These are phyloP conservation scores for Ustilago bromivora DNA, from an alignment of 1,284 basidiomycete species.

Conservation along the genomic window DNA sequence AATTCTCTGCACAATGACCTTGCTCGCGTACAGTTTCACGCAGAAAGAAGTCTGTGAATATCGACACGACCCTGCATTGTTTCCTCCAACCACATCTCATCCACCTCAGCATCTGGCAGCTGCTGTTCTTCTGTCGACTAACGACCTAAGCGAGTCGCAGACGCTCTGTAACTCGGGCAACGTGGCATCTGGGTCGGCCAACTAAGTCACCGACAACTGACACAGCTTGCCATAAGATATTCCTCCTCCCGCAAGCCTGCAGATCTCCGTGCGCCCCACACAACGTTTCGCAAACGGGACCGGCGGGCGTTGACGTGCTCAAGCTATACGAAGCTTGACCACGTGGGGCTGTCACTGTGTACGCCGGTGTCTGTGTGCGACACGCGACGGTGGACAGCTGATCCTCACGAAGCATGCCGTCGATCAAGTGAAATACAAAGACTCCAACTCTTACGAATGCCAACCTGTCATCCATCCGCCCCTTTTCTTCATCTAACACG, in stretches of 20 bases:
- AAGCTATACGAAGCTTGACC: not conserved
- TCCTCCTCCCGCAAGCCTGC: constrained; percentile 1
- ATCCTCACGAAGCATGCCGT: not conserved
- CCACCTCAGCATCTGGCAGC: not conserved
- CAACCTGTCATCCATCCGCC: not conserved
- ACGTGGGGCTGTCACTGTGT: not conserved
- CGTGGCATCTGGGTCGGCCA: not conserved
- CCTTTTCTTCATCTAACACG: not conserved
- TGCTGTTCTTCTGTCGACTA: not conserved
- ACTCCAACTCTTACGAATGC: not conserved
- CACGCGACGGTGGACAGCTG: not conserved
- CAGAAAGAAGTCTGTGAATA: not conserved
- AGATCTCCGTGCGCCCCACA: constrained; percentile 14
- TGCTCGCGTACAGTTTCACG: not conserved
- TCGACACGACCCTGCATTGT: constrained; percentile 1
- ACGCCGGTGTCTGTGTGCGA: not conserved
- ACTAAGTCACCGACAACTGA: not conserved
- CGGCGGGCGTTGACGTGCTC: not conserved
- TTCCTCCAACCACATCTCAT: not conserved
- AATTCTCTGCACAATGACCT: not conserved
- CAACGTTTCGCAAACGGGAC: not conserved
- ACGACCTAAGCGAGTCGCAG: not conserved
- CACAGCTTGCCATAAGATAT: constrained; percentile 11
- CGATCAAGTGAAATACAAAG: not conserved
- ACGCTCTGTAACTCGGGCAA: not conserved